These are phyloP conservation scores for Paxillus involutus DNA, from an alignment of 768 basidiomycete species.

Conservation along the genomic window DNA sequence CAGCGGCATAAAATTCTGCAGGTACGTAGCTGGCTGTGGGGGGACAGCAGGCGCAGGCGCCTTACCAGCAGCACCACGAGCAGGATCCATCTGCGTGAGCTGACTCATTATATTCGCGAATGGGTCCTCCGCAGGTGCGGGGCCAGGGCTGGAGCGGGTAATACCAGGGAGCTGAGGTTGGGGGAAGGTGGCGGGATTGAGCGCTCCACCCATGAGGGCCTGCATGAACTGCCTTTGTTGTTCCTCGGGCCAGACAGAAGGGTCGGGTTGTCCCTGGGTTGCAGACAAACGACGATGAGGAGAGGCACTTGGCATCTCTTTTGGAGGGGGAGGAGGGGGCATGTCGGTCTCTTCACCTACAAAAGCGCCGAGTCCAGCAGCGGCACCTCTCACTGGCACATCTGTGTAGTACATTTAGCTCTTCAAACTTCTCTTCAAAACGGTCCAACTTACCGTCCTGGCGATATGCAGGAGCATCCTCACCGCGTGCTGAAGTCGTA, in stretches of 20 bases:
- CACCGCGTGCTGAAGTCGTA: conserved; percentile 71
- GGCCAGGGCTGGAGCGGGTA: conserved; percentile 19
- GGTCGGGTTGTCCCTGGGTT: conserved; percentile 38
- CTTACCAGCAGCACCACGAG: conserved; percentile 27
- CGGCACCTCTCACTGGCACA: conserved; percentile 10
- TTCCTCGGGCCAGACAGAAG: conserved; percentile 64
- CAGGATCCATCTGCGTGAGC: conserved; percentile 23
- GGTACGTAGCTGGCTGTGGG: conserved; percentile 38
- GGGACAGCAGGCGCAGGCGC: conserved; percentile 19
- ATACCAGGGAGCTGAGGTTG: conserved; percentile 7
- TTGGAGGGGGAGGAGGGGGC: conserved; percentile 24
- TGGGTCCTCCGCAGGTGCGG: conserved; percentile 37
- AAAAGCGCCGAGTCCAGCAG: conserved; percentile 28
- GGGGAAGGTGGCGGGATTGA: conserved; percentile 29
- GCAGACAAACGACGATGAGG: conserved; percentile 24
- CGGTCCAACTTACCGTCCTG: conserved; percentile 42
- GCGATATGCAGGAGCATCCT: conserved; percentile 58
- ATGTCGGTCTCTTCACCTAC: conserved; percentile 36
- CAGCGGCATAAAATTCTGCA: conserved; percentile 65
- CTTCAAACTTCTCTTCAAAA: background rate
- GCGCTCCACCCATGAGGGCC: conserved; percentile 50
- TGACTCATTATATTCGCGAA: conserved; percentile 45
- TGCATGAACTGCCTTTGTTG: conserved; percentile 70
- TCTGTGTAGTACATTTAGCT: conserved; percentile 3
- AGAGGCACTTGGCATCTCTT: conserved; percentile 25